Evolutionary conservation across 2,329 filamentous ascomycete genomes (phyloP).

Genomic region (Sarocladiaceae sp.): DNA sequence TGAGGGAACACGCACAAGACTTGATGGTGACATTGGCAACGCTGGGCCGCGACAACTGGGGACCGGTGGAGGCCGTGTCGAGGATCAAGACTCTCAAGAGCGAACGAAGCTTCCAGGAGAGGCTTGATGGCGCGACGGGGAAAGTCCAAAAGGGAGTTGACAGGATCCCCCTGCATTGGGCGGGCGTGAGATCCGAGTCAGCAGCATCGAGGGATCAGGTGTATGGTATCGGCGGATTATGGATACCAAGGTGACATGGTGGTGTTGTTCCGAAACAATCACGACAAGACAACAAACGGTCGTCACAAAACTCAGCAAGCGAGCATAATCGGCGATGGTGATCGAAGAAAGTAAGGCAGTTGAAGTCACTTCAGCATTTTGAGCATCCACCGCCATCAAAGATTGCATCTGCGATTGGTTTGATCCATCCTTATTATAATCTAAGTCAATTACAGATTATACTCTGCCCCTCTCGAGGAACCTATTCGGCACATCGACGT

Average conservation of each 20-base stretch:
- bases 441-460: conserved; percentile 1
- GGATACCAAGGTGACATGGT: conserved; percentile 31
- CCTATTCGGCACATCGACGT: conserved; percentile 21
- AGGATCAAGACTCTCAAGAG: conserved; percentile 32
- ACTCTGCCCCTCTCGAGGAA: conserved; percentile 21
- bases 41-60: conserved; percentile 40
- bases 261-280: no score
- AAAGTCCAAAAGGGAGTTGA: conserved; percentile 50
- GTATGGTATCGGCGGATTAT: conserved; percentile 43
- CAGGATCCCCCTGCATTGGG: conserved; percentile 50
- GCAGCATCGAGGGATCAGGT: conserved; percentile 41
- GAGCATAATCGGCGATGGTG: no score
- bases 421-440: neutral
- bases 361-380: no score
- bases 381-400: no score
- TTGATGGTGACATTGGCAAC: conserved; percentile 38
- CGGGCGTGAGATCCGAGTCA: conserved; percentile 49
- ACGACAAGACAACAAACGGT: no score
- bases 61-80: conserved; percentile 29
- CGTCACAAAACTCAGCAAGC: no score
- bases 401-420: neutral
- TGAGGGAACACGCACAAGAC: conserved; percentile 31
- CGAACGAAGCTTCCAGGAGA: conserved; percentile 36
- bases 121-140: conserved; percentile 40
- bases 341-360: no score